A percentile compares a stretch with the other conserved stretches of the same genome.
Evolutionary conservation across 139 green algal genomes (phyloP).

Genomic region (Pseudopediastrum boryanum): DNA sequence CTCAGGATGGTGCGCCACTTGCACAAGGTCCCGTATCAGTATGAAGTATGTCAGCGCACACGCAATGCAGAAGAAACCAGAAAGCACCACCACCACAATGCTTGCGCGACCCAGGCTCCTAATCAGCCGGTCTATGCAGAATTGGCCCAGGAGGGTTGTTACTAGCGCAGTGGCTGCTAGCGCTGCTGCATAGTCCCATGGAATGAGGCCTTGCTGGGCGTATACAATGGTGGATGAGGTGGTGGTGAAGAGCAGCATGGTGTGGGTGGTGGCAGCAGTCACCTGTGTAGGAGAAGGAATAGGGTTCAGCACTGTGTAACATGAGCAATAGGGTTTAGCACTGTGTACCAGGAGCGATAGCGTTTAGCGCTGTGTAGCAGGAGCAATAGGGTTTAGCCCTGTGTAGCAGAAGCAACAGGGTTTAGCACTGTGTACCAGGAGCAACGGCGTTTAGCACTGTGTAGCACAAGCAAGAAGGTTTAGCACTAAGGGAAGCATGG

Average conservation of each 20-base stretch:
- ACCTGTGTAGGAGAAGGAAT: constrained; percentile 34
- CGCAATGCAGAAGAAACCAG: constrained; percentile 26
- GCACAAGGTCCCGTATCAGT: background rate
- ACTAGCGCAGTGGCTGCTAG: constrained; percentile 46
- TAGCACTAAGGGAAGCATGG: constrained; percentile 57
- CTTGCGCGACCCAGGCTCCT: background rate
- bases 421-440: too few species aligned
- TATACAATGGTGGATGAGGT: constrained; percentile 57
- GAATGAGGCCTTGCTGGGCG: constrained; percentile 54
- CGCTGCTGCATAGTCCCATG: constrained; percentile 43
- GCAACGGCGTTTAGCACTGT: too few species aligned
- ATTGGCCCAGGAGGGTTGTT: constrained; percentile 50
- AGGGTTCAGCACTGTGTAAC: too few species aligned
- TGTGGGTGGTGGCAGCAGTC: constrained; percentile 44
- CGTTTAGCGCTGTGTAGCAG: too few species aligned
- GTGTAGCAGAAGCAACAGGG: too few species aligned
- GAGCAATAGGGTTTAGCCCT: too few species aligned
- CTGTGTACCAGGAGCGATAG: too few species aligned
- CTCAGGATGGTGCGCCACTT: background rate
- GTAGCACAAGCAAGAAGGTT: too few species aligned
- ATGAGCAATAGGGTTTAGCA: too few species aligned
- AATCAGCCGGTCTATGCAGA: background rate
- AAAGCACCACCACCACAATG: constrained; percentile 23
- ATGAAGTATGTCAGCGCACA: constrained; percentile 8
- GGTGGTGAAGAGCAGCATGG: constrained; percentile 66